Conservation (phyloP, 2,329 filamentous ascomycete species). For the Westerdykella sp. region DNA sequence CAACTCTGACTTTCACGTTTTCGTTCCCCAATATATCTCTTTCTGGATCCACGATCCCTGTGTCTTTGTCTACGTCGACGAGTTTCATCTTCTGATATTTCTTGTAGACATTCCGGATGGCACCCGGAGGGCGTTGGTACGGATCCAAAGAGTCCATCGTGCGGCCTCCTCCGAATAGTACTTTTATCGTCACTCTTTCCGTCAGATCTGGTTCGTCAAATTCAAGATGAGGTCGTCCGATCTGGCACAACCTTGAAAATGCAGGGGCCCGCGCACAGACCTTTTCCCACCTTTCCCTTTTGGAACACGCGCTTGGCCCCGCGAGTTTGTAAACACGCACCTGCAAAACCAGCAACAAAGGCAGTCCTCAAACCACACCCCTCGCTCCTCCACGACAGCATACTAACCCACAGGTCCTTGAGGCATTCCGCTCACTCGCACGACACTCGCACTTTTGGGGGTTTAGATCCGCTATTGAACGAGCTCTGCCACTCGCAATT, state of each 20-base stretch:
- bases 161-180: neutral
- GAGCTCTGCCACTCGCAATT: neutral
- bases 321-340: slow-evolving; percentile 21
- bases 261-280: neutral
- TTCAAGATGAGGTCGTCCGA: neutral
- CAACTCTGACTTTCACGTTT: slow-evolving; percentile 16
- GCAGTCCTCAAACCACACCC: slow-evolving; percentile 7
- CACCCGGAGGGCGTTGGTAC: slow-evolving; percentile 67
- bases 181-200: neutral
- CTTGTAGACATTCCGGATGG: slow-evolving; percentile 69
- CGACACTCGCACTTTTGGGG: neutral
- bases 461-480: neutral
- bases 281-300: slow-evolving; percentile 12
- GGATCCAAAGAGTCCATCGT: slow-evolving; percentile 54
- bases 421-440: neutral
- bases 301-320: slow-evolving; percentile 17
- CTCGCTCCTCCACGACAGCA: slow-evolving; percentile 4
- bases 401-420: slow-evolving; percentile 26
- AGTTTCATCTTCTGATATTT: slow-evolving; percentile 56
- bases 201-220: neutral
- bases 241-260: neutral
- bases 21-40: slow-evolving; percentile 22
- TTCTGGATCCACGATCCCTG: slow-evolving; percentile 39
- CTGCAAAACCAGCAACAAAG: neutral
- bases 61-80: slow-evolving; percentile 46